Base-by-base conservation (phyloP, 2,329 filamentous ascomycete genomes). In the Fusarium sp. region DNA sequence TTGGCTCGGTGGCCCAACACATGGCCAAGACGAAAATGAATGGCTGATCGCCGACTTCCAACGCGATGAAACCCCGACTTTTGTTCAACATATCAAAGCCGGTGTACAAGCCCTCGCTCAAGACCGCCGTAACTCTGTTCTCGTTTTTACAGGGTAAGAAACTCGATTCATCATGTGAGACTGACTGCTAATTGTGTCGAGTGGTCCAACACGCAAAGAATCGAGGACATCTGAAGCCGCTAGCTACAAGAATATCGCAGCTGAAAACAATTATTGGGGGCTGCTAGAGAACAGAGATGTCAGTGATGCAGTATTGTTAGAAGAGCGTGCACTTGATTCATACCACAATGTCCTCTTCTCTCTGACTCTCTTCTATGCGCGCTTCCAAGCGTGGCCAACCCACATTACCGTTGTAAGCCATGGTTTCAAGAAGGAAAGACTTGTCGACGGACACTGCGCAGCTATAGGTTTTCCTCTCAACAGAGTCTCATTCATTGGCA, bases 301-400 rank as follows among this genome's bases (percentile, higher is more conserved):
- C 2, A n/a, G 22, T 2, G 17, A 58, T 20, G 62, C 54, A 9
- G 80, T 93, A 19, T 75, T 87, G 1, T 74, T 87, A 3, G 94
- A 97, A 75, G 85, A 89, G 10, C 84, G 86, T 55, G 93, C 94
- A 0, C 88, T 95, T 2, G 94, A 97, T 78, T 95, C 91, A 3
- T 95, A 93, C 74, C 90, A 94, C 75, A 97, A 97, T 75, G 80
- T 97, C 7, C 79, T 97, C 17, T 94, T 94, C 76, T 91, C 90
- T 14, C 81, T 97, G 4, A 71, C 82, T 17, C 75, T 79, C 35
- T 88, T 87, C 73, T 79, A 80, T 64, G 64, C 75, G 37, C 71
- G 70, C 13, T 79, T 80, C 2, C 71, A 76, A 8, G 33, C 33
- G 11, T 93, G 89, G 83, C 90, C 91, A 0, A 50, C 54, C 2